These are phyloP conservation scores for Backusella westeae DNA, from an alignment of 192 early-diverging fungal genomes.

Conservation along the genomic window DNA sequence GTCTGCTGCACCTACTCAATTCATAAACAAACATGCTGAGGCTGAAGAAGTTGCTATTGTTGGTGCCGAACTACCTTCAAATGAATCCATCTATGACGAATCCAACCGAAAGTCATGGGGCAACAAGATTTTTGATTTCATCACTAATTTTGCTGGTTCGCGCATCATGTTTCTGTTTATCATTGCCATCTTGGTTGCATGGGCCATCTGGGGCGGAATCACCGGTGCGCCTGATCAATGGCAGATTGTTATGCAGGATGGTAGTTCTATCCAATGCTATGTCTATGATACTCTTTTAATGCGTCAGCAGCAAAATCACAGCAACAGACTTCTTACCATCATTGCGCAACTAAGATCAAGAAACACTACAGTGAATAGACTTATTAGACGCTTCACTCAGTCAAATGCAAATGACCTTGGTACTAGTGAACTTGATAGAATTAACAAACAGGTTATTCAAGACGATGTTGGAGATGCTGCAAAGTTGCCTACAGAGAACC, in stretches of 20 bases:
- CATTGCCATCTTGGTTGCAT: neutral
- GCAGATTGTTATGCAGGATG: conserved; percentile 24
- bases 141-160: conserved; percentile 15
- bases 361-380: neutral
- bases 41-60: neutral
- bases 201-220: conserved; percentile 11
- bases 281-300: conserved; percentile 26
- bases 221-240: conserved; percentile 13
- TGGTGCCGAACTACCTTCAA: neutral
- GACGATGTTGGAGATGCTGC: conserved; percentile 6
- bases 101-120: neutral
- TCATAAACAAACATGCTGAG: neutral
- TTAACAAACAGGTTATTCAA: neutral
- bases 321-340: neutral
- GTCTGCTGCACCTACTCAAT: conserved; percentile 5
- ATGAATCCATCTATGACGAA: neutral
- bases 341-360: conserved; percentile 12
- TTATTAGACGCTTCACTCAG: neutral
- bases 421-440: neutral
- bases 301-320: conserved; percentile 22
- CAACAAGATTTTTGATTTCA: conserved; percentile 1
- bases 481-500: conserved; percentile 17
- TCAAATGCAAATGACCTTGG: neutral
- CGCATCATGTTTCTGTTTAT: conserved; percentile 9
- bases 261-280: conserved; percentile 21